These are phyloP conservation scores for Candida germanica DNA, from an alignment of 805 yeast genomes.

Conservation along the genomic window DNA sequence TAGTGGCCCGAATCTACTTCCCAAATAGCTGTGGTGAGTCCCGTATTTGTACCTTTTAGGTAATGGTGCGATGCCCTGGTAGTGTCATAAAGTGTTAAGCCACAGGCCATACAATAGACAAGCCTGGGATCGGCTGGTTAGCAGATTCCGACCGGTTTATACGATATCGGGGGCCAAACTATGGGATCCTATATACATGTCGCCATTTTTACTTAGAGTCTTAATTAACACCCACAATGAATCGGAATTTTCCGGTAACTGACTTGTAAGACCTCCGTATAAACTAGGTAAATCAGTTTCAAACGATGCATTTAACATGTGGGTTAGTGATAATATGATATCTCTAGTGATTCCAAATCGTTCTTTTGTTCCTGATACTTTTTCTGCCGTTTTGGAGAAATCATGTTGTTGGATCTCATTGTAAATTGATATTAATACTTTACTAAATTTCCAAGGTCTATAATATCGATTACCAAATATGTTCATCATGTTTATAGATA, in stretches of 20 bases:
- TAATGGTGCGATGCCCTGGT: too few species aligned
- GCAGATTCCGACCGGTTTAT: too few species aligned
- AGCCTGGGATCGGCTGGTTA: too few species aligned
- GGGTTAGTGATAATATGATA: not conserved
- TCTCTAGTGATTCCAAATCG: not conserved
- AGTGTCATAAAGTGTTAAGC: too few species aligned
- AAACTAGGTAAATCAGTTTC: not conserved
- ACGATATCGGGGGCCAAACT: too few species aligned
- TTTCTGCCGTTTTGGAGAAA: not conserved
- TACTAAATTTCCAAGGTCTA: constrained; percentile 62
- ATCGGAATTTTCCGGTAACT: constrained; percentile 7
- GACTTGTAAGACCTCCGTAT: not conserved
- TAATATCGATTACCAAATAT: constrained; percentile 53
- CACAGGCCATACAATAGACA: too few species aligned
- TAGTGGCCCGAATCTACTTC: too few species aligned
- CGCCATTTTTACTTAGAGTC: constrained; percentile 8
- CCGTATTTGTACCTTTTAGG: too few species aligned
- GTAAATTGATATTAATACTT: constrained; percentile 46
- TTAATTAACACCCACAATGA: constrained; percentile 11
- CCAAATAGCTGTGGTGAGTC: too few species aligned
- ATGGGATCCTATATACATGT: too few species aligned
- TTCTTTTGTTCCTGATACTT: not conserved
- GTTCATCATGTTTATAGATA: constrained; percentile 6
- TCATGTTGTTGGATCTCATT: constrained; percentile 21
- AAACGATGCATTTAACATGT: not conserved